These are phyloP conservation scores for Brassica juncea DNA, from an alignment of 345 rosid genomes.

Conservation along the genomic window DNA sequence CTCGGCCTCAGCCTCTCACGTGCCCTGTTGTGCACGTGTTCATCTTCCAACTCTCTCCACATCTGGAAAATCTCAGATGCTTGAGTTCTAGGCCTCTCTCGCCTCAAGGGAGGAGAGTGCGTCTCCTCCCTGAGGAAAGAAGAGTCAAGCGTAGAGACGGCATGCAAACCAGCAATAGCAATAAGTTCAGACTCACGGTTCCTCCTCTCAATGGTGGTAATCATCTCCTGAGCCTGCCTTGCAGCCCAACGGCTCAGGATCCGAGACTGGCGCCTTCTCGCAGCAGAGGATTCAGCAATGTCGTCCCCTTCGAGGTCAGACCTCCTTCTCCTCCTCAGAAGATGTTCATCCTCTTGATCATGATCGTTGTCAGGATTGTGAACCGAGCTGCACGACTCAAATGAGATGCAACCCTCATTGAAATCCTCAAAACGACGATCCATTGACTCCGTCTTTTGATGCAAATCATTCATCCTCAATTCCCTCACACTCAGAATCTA, in stretches of 20 bases:
- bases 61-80: slow-evolving; percentile 9
- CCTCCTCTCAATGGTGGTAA: slow-evolving; percentile 11
- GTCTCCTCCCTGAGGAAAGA: slow-evolving; percentile 17
- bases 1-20: neutral
- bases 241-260: slow-evolving; percentile 12
- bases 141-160: slow-evolving; percentile 5
- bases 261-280: neutral
- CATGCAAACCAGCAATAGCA: slow-evolving; percentile 10
- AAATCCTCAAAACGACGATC: slow-evolving; percentile 7
- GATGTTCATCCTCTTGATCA: neutral
- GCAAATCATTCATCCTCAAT: slow-evolving; percentile 3
- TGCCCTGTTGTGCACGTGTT: slow-evolving; percentile 2
- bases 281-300: slow-evolving; percentile 8
- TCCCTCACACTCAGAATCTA: neutral
- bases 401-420: neutral
- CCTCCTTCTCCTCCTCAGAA: neutral
- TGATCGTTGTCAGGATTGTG: neutral
- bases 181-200: slow-evolving; percentile 9
- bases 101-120: neutral
- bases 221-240: slow-evolving; percentile 21
- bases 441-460: slow-evolving; percentile 4
- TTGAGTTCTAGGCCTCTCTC: neutral
- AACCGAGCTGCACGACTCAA: slow-evolving; percentile 5
- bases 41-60: slow-evolving; percentile 16
- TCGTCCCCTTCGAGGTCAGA: neutral